phyloP scores from a whole-genome alignment of 1,139 yeast species.

The Zygosaccharomyces pseudobailii region DNA sequence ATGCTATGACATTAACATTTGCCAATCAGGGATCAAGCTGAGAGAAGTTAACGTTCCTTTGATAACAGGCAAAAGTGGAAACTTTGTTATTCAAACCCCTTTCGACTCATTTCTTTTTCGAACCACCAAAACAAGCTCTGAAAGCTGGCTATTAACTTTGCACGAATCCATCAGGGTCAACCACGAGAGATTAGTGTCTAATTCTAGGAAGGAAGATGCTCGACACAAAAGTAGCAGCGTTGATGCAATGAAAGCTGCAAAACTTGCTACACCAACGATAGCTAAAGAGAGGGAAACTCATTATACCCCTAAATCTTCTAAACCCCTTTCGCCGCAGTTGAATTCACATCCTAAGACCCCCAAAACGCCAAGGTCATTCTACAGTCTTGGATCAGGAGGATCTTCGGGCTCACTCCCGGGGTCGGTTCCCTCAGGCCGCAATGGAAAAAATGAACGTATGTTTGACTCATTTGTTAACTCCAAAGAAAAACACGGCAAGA shows the following conservation, averaged over 20 bases:
- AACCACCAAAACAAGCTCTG: constrained; percentile 14
- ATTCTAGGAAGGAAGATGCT: constrained; percentile 8
- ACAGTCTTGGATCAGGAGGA: constrained; percentile 5
- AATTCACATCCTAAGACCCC: constrained; percentile 6
- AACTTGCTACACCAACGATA: constrained; percentile 17
- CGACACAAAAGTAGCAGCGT: constrained; percentile 1
- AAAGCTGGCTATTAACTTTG: constrained; percentile 27
- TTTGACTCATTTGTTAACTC: constrained; percentile 34
- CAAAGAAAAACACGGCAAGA: constrained; percentile 27
- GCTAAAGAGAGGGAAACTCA: constrained; percentile 6
- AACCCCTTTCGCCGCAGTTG: constrained; percentile 4
- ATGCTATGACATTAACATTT: constrained; percentile 26
- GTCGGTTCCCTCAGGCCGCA: neutral
- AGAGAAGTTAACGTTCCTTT: constrained; percentile 24
- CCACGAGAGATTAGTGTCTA: constrained; percentile 17
- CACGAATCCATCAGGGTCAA: constrained; percentile 22
- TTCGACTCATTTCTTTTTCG: constrained; percentile 29
- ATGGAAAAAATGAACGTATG: constrained; percentile 26
- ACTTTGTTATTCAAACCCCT: constrained; percentile 28
- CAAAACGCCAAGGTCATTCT: constrained; percentile 2
- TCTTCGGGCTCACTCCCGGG: neutral
- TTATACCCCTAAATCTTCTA: neutral
- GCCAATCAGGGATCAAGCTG: constrained; percentile 25
- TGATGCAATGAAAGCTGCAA: constrained; percentile 22
- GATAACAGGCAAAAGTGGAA: constrained; percentile 8